Conservation (phyloP, 352 stramenopile genomes). For the Pythium dissotocum region DNA sequence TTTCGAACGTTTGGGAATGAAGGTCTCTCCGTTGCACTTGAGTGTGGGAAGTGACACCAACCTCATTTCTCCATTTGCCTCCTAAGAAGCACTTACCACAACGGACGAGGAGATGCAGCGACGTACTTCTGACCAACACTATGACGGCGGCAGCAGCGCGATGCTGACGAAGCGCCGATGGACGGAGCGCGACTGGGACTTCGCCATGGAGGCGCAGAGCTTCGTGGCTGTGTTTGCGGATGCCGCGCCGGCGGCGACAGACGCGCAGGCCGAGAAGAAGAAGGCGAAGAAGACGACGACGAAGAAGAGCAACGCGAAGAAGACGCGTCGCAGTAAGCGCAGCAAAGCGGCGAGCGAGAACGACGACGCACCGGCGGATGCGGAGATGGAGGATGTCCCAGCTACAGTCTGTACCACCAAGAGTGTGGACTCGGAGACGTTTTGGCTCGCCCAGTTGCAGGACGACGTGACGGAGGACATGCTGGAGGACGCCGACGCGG, state of each 20-base stretch:
- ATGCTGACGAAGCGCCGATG: slow-evolving; percentile 56
- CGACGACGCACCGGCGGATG: neutral
- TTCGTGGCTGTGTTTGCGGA: slow-evolving; percentile 58
- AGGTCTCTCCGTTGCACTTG: neutral
- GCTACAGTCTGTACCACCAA: too few relatives aligned
- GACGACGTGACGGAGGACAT: slow-evolving; percentile 78
- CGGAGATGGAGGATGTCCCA: neutral
- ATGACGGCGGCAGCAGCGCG: neutral
- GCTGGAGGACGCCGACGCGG: slow-evolving; percentile 38
- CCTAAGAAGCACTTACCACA: neutral
- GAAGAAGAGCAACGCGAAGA: slow-evolving; percentile 13
- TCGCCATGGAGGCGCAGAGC: slow-evolving; percentile 55
- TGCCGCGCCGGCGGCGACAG: neutral
- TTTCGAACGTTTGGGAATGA: neutral
- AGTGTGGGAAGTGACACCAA: neutral
- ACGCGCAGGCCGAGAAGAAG: neutral
- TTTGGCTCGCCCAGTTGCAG: slow-evolving; percentile 70
- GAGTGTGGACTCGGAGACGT: slow-evolving; percentile 30
- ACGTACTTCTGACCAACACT: neutral
- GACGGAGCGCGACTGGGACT: slow-evolving; percentile 63
- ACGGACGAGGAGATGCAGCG: neutral
- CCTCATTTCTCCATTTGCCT: neutral
- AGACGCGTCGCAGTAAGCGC: slow-evolving; percentile 6
- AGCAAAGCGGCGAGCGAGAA: slow-evolving; percentile 1
- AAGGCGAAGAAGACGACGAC: slow-evolving; percentile 12